Conservation (phyloP, 495 filamentous ascomycete species). For the Xylaria grammica region DNA sequence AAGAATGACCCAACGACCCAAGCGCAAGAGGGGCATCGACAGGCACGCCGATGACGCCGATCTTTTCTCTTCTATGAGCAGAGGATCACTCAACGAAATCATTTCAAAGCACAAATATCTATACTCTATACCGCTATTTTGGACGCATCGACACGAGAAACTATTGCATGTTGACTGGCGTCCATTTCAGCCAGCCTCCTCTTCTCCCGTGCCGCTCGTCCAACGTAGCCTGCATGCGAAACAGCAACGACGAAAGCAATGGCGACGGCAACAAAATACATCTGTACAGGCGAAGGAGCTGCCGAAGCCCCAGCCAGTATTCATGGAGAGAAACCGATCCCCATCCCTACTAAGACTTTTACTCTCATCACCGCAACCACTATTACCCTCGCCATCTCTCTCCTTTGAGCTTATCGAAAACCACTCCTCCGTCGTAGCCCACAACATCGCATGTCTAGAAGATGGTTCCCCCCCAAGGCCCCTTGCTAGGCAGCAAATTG, state of each 20-base stretch:
- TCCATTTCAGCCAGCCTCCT: not conserved
- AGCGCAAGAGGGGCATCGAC: too few relatives aligned
- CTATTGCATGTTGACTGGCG: not conserved
- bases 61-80: not conserved
- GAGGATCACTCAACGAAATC: not conserved
- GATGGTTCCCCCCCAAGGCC: not conserved
- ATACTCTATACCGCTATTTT: not conserved
- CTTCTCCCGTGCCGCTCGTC: not conserved
- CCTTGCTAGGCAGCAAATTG: not conserved
- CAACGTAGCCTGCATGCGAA: not conserved
- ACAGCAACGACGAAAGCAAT: too few relatives aligned
- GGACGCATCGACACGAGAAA: conserved; percentile 7
- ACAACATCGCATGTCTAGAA: not conserved
- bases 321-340: not conserved
- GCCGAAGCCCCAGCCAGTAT: not conserved
- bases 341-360: not conserved
- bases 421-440: not conserved
- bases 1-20: not conserved
- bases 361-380: not conserved
- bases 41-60: not conserved
- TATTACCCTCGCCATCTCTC: not conserved
- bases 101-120: not conserved
- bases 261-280: too few relatives aligned
- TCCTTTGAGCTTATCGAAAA: not conserved
- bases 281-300: too few relatives aligned